Percentiles rank a stretch among this genome's conserved stretches.
Evolutionary conservation across 1,284 basidiomycete genomes (phyloP).

Genomic region (Trichosporon asahii): DNA sequence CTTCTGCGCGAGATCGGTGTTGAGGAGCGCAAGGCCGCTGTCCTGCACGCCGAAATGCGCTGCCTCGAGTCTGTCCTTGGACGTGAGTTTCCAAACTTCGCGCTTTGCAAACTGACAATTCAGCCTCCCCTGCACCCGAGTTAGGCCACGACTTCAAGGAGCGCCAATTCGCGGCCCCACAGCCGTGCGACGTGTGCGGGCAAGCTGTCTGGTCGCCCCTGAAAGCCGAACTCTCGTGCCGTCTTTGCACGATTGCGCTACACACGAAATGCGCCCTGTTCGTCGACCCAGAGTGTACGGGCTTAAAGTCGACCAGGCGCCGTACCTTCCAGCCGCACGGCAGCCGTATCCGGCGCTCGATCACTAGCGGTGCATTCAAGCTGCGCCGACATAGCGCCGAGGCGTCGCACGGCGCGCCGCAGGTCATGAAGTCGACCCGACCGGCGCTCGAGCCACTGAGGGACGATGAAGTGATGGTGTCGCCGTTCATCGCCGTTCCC

Average conservation of each 20-base stretch:
- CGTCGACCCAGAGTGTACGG: conserved; percentile 25
- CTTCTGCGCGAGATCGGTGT: conserved; percentile 22
- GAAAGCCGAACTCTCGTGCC: conserved; percentile 22
- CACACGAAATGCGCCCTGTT: conserved; percentile 24
- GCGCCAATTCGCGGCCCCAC: conserved; percentile 20
- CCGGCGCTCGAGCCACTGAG: conserved; percentile 20
- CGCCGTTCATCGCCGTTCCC: conserved; percentile 20
- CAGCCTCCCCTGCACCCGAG: conserved; percentile 22
- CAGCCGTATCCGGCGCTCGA: conserved; percentile 15
- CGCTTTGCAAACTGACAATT: not conserved
- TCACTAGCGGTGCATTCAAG: conserved; percentile 15
- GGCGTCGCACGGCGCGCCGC: conserved; percentile 20
- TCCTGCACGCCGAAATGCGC: conserved; percentile 23
- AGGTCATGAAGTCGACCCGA: conserved; percentile 3
- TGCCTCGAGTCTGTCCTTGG: conserved; percentile 26
- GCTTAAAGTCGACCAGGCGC: conserved; percentile 17
- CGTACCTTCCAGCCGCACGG: not conserved
- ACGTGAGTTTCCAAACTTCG: conserved; percentile 9
- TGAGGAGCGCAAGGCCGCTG: conserved; percentile 20
- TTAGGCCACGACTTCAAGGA: conserved; percentile 28
- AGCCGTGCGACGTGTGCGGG: conserved; percentile 24
- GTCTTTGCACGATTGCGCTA: conserved; percentile 23
- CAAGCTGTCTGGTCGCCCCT: conserved; percentile 23
- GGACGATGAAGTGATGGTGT: conserved; percentile 25
- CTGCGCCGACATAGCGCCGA: conserved; percentile 18